These are phyloP conservation scores for Phialophora expanda DNA, from an alignment of 2,329 filamentous ascomycete species.

Conservation along the genomic window DNA sequence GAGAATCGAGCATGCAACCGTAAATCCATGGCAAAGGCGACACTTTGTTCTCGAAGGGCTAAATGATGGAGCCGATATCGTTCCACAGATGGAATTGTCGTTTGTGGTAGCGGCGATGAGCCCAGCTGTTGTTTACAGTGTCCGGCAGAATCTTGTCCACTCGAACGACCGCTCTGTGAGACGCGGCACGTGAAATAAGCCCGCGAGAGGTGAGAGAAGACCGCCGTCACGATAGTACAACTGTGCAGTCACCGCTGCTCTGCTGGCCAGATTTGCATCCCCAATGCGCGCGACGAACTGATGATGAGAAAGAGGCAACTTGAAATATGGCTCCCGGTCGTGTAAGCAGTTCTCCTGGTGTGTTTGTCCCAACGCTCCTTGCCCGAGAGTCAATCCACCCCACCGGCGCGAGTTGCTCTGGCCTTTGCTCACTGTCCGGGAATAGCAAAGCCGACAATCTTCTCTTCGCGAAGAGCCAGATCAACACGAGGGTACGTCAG, in stretches of 20 bases:
- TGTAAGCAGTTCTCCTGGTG: not conserved
- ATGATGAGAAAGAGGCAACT: not conserved
- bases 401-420: not conserved
- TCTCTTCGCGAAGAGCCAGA: conserved; percentile 13
- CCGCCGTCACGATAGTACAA: not conserved
- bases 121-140: not conserved
- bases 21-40: conserved; percentile 14
- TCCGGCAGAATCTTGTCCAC: conserved; percentile 15
- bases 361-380: not conserved
- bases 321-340: not conserved
- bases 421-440: not conserved
- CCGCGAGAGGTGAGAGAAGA: conserved; percentile 3
- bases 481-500: conserved; percentile 30
- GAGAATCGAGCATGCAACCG: conserved; percentile 6
- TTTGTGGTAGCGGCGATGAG: not conserved
- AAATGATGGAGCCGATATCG: not conserved
- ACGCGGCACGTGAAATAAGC: not conserved
- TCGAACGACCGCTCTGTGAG: not conserved
- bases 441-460: conserved; percentile 2
- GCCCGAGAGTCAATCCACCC: not conserved
- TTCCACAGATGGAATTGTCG: not conserved
- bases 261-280: conserved; percentile 1
- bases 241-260: conserved; percentile 2
- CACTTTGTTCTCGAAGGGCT: not conserved
- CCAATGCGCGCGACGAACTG: not conserved